Evolutionary conservation across 2,329 filamentous ascomycete genomes (phyloP), one percentile per base, ranked within the genome.

Genomic region (Colletotrichum phormii): DNA sequence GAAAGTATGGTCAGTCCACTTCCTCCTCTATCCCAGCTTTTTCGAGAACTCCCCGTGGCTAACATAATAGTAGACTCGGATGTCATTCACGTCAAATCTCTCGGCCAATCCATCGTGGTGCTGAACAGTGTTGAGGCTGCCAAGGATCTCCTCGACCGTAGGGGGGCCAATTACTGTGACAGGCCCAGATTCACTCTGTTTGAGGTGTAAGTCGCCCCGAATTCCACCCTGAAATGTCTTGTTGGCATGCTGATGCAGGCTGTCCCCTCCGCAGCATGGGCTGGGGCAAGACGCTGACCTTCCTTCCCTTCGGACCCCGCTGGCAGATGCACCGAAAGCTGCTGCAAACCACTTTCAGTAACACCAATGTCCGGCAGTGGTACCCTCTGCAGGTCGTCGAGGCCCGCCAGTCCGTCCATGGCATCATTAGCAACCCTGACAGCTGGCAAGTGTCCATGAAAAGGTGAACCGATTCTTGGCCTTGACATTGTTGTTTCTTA

Each of bases 1-100:
- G 71, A 37, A 59, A 71, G 94, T 79, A 93, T 94, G 81, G 92
- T 94, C 26, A 70, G 74, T 65, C 13, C n/a, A 42, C 33, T 18
- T 11, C 12, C 46, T 8, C 49, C 24, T 13, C 29, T 31, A n/a
- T 13, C 11, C 4, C 29, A 13, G 18, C 18, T 18, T 22, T 29
- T 22, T 26, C 9, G 18, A 18, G 53, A 26, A 11, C 4, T 42
- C 29, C 11, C 18, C 13, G 18, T 55, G 66, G 57, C 60, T 65
- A 60, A 65, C 33, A 15, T 35, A 5, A 55, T 24, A 26, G 13
- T 12, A 73, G 71, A 72, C 5, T 81, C 80, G 12, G 80, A 81
- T 70, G 69, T 81, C 5, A 81, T 81, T 29, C 75, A 80, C 55
- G 75, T 80, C 35, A 77, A 75, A 42, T 77, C 78, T 22, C 74